phyloP scores from a whole-genome alignment of 495 filamentous ascomycete species.

The Penicillium desertorum region DNA sequence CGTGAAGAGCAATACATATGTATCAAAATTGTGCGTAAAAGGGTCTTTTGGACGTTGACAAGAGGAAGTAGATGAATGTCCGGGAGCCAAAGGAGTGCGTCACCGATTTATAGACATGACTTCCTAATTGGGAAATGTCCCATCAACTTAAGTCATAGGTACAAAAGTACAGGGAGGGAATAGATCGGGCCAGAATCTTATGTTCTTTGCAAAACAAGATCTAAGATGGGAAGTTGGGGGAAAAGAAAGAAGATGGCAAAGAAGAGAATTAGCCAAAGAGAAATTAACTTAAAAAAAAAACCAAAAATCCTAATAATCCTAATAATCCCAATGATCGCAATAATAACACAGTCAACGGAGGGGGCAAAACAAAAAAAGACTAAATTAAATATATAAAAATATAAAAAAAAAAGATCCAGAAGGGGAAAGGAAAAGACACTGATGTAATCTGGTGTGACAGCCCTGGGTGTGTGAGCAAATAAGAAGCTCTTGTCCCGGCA shows the following conservation, averaged over 20 bases:
- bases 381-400: conserved; percentile 13
- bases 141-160: conserved; percentile 2
- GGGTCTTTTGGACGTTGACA: background rate
- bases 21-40: background rate
- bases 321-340: background rate
- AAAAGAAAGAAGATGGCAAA: background rate
- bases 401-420: conserved; percentile 17
- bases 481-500: conserved; percentile 7
- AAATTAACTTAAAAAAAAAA: too few species aligned
- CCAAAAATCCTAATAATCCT: too few species aligned
- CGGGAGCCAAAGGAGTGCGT: conserved; percentile 17
- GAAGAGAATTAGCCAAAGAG: background rate
- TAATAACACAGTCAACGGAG: conserved; percentile 12
- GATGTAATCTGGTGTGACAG: conserved; percentile 17
- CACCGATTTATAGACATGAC: conserved; percentile 20
- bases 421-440: conserved; percentile 16
- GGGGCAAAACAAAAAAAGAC: conserved; percentile 3
- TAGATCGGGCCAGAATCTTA: conserved; percentile 14
- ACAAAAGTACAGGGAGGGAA: conserved; percentile 15
- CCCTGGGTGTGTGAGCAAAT: conserved; percentile 2
- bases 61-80: conserved; percentile 7
- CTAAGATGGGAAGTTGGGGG: conserved; percentile 1
- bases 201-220: conserved; percentile 9
- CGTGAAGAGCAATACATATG: background rate
- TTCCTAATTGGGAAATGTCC: conserved; percentile 21